Conservation (phyloP, 495 filamentous ascomycete genomes). For the Filosporella fistucella region DNA sequence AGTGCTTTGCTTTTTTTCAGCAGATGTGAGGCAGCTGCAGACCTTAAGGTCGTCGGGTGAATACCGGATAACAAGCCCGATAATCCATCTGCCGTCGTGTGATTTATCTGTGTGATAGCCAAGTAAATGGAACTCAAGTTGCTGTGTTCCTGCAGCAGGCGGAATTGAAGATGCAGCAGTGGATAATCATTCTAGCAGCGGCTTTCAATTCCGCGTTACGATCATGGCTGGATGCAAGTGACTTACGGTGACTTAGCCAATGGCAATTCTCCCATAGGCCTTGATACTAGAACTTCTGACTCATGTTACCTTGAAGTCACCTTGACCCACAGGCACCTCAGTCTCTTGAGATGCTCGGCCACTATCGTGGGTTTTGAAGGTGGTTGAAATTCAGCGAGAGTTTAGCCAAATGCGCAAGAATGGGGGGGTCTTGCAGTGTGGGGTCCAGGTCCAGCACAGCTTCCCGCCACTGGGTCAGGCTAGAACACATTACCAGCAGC, state of each 20-base stretch:
- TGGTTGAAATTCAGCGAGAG: not conserved
- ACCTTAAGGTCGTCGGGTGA: not conserved
- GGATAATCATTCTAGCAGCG: no score
- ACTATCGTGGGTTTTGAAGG: not conserved
- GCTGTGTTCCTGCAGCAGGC: no score
- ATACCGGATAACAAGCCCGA: not conserved
- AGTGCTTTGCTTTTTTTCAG: not conserved
- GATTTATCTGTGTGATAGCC: no score
- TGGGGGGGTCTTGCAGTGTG: not conserved
- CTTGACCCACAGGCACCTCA: not conserved
- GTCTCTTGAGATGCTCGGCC: not conserved
- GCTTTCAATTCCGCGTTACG: no score
- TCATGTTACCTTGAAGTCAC: not conserved
- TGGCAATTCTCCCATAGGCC: constrained; percentile 1
- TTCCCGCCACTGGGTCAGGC: not conserved
- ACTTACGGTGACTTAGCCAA: not conserved
- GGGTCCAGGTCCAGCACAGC: not conserved
- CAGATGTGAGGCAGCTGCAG: not conserved
- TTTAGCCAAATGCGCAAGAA: no score
- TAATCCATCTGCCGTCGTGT: not conserved
- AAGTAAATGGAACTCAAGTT: no score
- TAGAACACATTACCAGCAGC: not conserved
- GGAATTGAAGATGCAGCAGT: no score
- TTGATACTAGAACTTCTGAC: not conserved
- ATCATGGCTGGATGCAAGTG: not conserved